Percentiles rank a stretch among this genome's conserved stretches.
phyloP scores from a whole-genome alignment of 352 stramenopile genomes.

The Phytophthora melonis region DNA sequence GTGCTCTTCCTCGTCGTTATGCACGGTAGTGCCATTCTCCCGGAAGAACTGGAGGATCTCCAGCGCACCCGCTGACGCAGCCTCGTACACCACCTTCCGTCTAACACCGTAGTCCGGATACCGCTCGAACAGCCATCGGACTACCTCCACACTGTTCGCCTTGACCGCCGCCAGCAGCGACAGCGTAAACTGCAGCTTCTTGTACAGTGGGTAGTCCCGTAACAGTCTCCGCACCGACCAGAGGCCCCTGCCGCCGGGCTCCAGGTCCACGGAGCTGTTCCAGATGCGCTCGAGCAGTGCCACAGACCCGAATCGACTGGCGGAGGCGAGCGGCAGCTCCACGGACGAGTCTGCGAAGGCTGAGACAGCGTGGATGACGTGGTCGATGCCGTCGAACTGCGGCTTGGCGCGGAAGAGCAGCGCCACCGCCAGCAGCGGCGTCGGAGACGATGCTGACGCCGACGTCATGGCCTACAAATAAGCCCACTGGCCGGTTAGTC shows the following conservation, averaged over 20 bases:
- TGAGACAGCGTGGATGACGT: conserved; percentile 5
- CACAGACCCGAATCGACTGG: conserved; percentile 3
- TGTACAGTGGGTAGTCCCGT: conserved; percentile 9
- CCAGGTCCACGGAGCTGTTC: conserved; percentile 12
- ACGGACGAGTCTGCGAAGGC: conserved; percentile 17
- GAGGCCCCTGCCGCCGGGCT: conserved; percentile 1
- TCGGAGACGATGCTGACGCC: too few species aligned
- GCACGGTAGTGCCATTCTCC: conserved; percentile 6
- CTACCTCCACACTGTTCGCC: conserved; percentile 10
- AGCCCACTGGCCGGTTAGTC: too few species aligned
- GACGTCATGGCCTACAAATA: too few species aligned
- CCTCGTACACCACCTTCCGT: conserved; percentile 12
- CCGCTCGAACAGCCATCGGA: conserved; percentile 25
- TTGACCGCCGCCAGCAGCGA: conserved; percentile 14
- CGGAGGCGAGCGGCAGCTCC: conserved; percentile 6
- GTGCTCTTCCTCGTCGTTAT: conserved; percentile 3
- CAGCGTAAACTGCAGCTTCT: conserved; percentile 11
- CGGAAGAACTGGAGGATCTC: conserved; percentile 8
- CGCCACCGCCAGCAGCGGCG: conserved; percentile 7
- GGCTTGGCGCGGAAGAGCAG: conserved; percentile 9
- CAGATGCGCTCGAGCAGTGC: conserved; percentile 16
- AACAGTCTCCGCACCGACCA: conserved; percentile 23
- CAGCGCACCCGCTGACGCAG: conserved; percentile 10
- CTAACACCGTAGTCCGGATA: conserved; percentile 18
- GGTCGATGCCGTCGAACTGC: neutral